Percentiles rank a stretch among this genome's conserved stretches.
phyloP scores from a whole-genome alignment of 768 basidiomycete species.

The Rhodocollybia butyracea region DNA sequence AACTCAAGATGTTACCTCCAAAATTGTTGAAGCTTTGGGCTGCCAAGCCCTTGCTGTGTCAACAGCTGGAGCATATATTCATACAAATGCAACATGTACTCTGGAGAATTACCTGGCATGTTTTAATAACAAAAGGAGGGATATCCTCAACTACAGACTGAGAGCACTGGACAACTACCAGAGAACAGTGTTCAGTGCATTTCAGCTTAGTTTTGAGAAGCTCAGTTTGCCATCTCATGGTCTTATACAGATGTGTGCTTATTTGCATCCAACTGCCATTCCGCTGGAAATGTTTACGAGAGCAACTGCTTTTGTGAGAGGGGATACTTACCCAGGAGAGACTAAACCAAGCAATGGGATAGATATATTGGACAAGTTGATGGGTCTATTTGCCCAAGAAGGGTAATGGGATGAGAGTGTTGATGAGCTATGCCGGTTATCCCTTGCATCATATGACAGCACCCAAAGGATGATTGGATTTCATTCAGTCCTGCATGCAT shows the following conservation, averaged over 20 bases:
- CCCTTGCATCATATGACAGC: too few species aligned
- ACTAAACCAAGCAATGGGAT: not conserved
- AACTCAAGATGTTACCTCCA: too few species aligned
- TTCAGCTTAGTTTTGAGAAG: not conserved
- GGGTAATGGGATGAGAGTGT: not conserved
- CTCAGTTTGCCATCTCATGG: not conserved
- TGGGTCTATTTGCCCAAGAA: not conserved
- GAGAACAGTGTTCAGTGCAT: too few species aligned
- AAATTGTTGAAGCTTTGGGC: too few species aligned
- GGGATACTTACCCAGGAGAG: too few species aligned
- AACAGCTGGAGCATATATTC: too few species aligned
- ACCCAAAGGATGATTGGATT: too few species aligned
- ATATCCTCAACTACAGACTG: too few species aligned
- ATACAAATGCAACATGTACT: not conserved
- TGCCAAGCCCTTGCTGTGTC: too few species aligned
- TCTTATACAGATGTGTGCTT: not conserved
- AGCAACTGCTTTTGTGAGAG: not conserved
- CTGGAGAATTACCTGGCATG: not conserved
- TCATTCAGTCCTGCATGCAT: too few species aligned
- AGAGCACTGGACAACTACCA: too few species aligned
- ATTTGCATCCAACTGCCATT: not conserved
- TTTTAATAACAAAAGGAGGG: not conserved
- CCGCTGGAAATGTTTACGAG: not conserved
- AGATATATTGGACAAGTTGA: not conserved
- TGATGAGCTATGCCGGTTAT: too few species aligned